Conservation (phyloP, 805 yeast species). For the Candida nitratophila region DNA sequence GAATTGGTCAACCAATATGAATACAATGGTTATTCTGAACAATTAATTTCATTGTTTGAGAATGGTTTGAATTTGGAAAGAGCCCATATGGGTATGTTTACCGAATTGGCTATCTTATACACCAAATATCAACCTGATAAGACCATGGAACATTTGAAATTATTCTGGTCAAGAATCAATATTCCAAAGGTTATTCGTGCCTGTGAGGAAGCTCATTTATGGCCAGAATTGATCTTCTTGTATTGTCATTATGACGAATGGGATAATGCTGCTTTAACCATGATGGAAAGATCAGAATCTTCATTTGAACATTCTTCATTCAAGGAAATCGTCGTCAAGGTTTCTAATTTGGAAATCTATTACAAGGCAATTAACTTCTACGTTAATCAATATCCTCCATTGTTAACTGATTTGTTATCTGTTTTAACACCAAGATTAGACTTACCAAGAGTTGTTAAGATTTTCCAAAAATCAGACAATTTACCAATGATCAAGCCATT, state of each 20-base stretch:
- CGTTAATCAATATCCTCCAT: constrained; percentile 84
- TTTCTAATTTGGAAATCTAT: constrained; percentile 91
- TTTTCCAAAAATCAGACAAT: constrained; percentile 92
- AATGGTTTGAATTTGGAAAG: constrained; percentile 95
- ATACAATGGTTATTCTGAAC: constrained; percentile 83
- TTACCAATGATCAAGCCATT: constrained; percentile 95
- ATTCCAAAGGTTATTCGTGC: constrained; percentile 96
- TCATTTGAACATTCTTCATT: constrained; percentile 92
- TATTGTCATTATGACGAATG: constrained; percentile 98
- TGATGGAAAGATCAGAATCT: constrained; percentile 91
- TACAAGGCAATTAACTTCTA: constrained; percentile 96
- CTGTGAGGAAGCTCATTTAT: constrained; percentile 86
- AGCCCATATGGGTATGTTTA: constrained; percentile 99
- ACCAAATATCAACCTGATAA: constrained; percentile 84
- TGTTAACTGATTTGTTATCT: constrained; percentile 77
- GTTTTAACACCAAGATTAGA: constrained; percentile 86
- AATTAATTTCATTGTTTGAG: constrained; percentile 86
- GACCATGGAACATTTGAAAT: constrained; percentile 92
- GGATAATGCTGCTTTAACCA: constrained; percentile 95
- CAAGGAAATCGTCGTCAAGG: constrained; percentile 92
- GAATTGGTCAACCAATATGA: constrained; percentile 86
- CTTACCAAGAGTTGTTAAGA: constrained; percentile 87
- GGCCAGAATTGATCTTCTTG: constrained; percentile 94
- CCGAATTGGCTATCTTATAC: constrained; percentile 87
- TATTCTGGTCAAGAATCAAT: constrained; percentile 97